Percentiles rank a stretch among this genome's conserved stretches.
Evolutionary conservation across 768 basidiomycete genomes (phyloP).

Genomic region (Lactarius hatsudake): DNA sequence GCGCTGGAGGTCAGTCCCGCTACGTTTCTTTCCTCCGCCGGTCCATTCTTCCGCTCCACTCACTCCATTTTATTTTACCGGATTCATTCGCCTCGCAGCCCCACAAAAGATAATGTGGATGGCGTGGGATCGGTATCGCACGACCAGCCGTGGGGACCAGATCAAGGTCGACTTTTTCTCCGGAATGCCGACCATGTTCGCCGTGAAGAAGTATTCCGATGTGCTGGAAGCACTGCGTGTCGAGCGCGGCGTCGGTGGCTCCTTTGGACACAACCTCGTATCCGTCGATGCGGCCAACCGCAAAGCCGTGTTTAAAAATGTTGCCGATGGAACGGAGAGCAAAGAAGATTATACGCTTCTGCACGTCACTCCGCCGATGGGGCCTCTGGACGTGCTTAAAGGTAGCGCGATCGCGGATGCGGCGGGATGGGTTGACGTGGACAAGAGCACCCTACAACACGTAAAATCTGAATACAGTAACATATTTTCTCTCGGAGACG

Average conservation of each 20-base stretch:
- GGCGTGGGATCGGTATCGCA: conserved; percentile 81
- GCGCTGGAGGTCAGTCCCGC: conserved; percentile 68
- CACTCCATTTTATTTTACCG: neutral
- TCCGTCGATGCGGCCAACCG: conserved; percentile 65
- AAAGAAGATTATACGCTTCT: conserved; percentile 78
- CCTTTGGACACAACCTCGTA: conserved; percentile 81
- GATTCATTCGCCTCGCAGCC: conserved; percentile 41
- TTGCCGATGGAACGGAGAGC: conserved; percentile 59
- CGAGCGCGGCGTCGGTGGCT: conserved; percentile 74
- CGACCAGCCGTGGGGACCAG: conserved; percentile 53
- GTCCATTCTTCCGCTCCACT: neutral
- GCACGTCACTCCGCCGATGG: conserved; percentile 92
- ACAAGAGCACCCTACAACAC: conserved; percentile 78
- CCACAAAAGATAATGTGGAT: conserved; percentile 97
- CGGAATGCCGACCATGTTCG: conserved; percentile 95
- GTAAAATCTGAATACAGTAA: conserved; percentile 76
- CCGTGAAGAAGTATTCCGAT: conserved; percentile 93
- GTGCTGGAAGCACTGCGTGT: conserved; percentile 75
- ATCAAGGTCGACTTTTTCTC: conserved; percentile 78
- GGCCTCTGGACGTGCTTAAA: conserved; percentile 79
- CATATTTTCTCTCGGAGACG: conserved; percentile 91
- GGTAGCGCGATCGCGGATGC: conserved; percentile 73
- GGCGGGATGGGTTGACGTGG: conserved; percentile 87
- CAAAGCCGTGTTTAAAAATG: conserved; percentile 81
- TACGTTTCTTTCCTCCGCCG: neutral